Percentiles rank a stretch among this genome's conserved stretches.
These are phyloP conservation scores for Cadophora malorum DNA, from an alignment of 2,329 filamentous ascomycete species.

Conservation along the genomic window DNA sequence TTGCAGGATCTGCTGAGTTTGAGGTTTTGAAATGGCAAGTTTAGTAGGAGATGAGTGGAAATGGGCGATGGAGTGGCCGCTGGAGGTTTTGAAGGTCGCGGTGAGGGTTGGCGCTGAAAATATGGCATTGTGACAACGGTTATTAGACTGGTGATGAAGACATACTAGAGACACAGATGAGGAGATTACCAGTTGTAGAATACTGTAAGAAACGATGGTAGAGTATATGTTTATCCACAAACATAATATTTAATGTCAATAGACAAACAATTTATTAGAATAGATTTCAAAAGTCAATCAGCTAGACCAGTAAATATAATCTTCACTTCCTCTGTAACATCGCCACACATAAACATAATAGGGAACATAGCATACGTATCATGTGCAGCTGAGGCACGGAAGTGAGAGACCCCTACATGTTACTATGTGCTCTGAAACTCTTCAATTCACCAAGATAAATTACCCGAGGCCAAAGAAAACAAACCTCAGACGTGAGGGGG, in stretches of 20 bases:
- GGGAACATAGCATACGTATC: too few relatives aligned
- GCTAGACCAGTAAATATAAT: too few relatives aligned
- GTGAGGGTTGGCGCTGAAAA: slow-evolving; percentile 1
- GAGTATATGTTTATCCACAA: not conserved
- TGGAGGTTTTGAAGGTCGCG: slow-evolving; percentile 15
- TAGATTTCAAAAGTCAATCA: too few relatives aligned
- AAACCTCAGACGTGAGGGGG: not conserved
- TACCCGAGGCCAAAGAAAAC: slow-evolving; percentile 10
- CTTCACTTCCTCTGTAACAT: too few relatives aligned
- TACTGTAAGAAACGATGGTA: not conserved
- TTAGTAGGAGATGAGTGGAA: slow-evolving; percentile 22
- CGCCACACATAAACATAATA: too few relatives aligned
- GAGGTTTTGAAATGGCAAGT: slow-evolving; percentile 23
- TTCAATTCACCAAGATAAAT: not conserved
- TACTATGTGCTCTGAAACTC: too few relatives aligned
- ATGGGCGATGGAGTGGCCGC: slow-evolving; percentile 27
- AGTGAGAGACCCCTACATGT: too few relatives aligned
- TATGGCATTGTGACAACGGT: not conserved
- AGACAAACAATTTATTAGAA: too few relatives aligned
- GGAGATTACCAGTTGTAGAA: not conserved
- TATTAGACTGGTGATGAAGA: not conserved
- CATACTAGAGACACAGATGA: not conserved
- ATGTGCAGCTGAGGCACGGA: too few relatives aligned
- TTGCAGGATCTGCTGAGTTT: slow-evolving; percentile 27
- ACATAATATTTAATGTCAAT: not conserved